Evolutionary conservation across 2,329 filamentous ascomycete genomes (phyloP), one percentile per base, ranked within the genome.

Genomic region (Mariannaea sp.): DNA sequence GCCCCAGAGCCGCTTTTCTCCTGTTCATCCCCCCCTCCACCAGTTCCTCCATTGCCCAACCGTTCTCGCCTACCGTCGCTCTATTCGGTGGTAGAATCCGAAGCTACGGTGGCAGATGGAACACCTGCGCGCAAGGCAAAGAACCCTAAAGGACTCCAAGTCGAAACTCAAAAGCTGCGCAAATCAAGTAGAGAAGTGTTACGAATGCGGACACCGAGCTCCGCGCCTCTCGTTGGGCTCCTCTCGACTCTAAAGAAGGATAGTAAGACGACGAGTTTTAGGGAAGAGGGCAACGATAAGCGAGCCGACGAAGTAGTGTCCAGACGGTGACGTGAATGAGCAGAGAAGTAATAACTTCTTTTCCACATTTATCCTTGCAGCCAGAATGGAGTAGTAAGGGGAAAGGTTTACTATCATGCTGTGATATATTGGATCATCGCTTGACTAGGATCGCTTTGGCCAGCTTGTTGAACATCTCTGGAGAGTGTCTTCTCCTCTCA

Each of bases 41-140:
- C 66, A 5, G 53, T 68, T 12, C 66, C 67, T 29, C 60, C 65
- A n/a, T 48, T 67, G 17, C 61, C 64, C 16, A 46, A 47, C 7
- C 42, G 55, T n/a, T 59, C 61, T 35, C 53, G 55, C 24, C 44
- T 66, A 14, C 57, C 55, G 13, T 46, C 48, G 27, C 45, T 49
- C 17, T 22, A 32, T 16, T 29, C 36, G 24, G 48, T 49, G 30
- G 51, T 40, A 33, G 49, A 44, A n/a, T 26, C 45, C 13, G 36
- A 35, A 16, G 40, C 33, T 36, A 40, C 26, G 20, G 26, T 40
- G 20, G n/a, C n/a, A n/a, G 42, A 26, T 4, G 53, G 46, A 14
- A 35, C 24, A n/a, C 41, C 57, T 22, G 54, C 49, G 14, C 62
- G 61, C 57, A 66, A 59, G 39, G 40, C 45, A 22, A 67, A 60